phyloP scores from a whole-genome alignment of 1,284 basidiomycete genomes.

The Apiotrichum veenhuisii region DNA sequence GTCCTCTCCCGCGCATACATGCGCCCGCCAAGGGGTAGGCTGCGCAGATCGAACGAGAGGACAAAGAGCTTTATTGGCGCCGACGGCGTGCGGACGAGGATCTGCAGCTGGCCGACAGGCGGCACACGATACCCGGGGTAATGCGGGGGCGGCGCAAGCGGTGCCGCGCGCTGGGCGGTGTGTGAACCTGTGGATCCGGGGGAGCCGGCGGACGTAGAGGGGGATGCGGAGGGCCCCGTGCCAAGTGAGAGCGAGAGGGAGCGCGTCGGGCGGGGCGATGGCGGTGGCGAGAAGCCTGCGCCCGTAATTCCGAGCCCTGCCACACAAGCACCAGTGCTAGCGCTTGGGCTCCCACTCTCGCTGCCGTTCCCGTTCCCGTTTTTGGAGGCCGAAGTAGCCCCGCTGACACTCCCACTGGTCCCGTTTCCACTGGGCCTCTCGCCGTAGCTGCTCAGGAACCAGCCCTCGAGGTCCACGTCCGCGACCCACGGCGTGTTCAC shows the following conservation, averaged over 20 bases:
- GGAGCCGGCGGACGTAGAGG: not conserved
- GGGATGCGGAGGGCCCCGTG: not conserved
- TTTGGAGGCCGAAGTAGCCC: too few species aligned
- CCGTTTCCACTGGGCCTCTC: not conserved
- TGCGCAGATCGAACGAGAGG: conserved; percentile 53
- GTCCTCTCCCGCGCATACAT: conserved; percentile 44
- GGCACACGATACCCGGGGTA: conserved; percentile 55
- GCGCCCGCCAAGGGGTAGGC: conserved; percentile 40
- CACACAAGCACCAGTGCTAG: too few species aligned
- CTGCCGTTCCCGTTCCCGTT: too few species aligned
- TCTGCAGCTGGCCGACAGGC: conserved; percentile 53
- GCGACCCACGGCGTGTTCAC: conserved; percentile 45
- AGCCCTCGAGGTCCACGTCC: conserved; percentile 41
- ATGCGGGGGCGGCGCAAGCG: conserved; percentile 27
- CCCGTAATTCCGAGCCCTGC: too few species aligned
- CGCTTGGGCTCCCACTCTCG: too few species aligned
- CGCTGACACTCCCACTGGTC: too few species aligned
- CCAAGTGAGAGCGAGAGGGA: not conserved
- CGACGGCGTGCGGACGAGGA: conserved; percentile 53
- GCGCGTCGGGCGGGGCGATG: not conserved
- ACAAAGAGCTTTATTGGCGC: conserved; percentile 54
- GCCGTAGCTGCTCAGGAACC: conserved; percentile 26
- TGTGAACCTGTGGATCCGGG: not conserved
- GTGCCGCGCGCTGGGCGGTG: not conserved
- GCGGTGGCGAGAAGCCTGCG: too few species aligned